A percentile compares a stretch with the other conserved stretches of the same genome.
These are phyloP conservation scores for Teunomyces cretensis DNA, from an alignment of 805 yeast species.

Conservation along the genomic window DNA sequence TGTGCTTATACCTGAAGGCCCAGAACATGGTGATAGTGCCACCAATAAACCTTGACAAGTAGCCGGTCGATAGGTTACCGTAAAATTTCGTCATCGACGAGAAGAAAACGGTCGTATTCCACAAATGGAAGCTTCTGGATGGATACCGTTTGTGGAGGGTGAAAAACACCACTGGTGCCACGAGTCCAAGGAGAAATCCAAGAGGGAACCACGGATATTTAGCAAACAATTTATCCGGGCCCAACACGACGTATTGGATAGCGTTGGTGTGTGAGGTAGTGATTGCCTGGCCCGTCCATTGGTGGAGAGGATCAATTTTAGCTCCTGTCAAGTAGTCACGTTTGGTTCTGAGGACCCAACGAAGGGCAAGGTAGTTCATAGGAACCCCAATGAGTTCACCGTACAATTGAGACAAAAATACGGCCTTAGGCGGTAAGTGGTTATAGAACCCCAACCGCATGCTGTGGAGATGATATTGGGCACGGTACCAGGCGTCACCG, in stretches of 20 bases:
- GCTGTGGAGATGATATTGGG: constrained; percentile 37
- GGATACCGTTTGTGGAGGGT: constrained; percentile 28
- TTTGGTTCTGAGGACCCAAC: constrained; percentile 46
- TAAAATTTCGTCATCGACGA: constrained; percentile 49
- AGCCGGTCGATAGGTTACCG: constrained; percentile 51
- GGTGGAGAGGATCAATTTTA: constrained; percentile 45
- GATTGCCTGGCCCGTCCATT: constrained; percentile 52
- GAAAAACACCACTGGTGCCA: constrained; percentile 37
- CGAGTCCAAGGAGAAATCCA: constrained; percentile 43
- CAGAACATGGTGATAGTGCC: constrained; percentile 51
- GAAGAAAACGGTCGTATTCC: constrained; percentile 51
- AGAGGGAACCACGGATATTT: constrained; percentile 43
- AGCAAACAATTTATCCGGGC: constrained; percentile 45
- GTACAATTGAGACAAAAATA: constrained; percentile 51
- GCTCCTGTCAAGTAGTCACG: constrained; percentile 34
- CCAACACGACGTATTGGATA: constrained; percentile 50
- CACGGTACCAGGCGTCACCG: constrained; percentile 48
- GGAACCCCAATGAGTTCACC: constrained; percentile 57
- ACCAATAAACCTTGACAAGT: constrained; percentile 46
- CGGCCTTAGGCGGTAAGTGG: constrained; percentile 50
- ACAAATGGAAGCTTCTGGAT: constrained; percentile 27
- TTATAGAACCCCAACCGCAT: constrained; percentile 55
- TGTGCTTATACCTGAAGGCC: constrained; percentile 37
- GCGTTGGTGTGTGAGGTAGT: constrained; percentile 47
- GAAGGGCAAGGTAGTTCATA: constrained; percentile 47